These are phyloP conservation scores for Russula lepida DNA, from an alignment of 768 basidiomycete species.

Conservation along the genomic window DNA sequence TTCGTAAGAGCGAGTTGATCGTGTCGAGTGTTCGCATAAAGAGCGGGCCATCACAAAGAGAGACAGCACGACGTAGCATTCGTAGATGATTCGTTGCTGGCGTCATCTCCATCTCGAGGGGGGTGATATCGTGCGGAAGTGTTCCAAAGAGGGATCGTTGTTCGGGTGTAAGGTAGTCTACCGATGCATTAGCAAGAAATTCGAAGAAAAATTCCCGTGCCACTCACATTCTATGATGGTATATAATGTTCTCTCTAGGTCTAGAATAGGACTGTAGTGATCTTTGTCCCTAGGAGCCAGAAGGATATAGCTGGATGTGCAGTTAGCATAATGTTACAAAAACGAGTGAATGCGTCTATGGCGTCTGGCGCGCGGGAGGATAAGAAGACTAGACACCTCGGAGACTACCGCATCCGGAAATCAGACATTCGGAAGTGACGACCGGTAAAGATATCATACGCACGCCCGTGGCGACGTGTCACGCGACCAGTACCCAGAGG, in stretches of 20 bases:
- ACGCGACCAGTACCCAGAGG: neutral
- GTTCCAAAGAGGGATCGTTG: slow-evolving; percentile 63
- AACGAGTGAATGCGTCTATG: slow-evolving; percentile 1
- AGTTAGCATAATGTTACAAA: neutral
- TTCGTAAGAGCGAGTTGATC: slow-evolving; percentile 54
- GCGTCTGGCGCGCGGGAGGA: neutral
- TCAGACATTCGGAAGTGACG: neutral
- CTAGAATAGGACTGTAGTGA: slow-evolving; percentile 80
- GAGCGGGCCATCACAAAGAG: slow-evolving; percentile 60
- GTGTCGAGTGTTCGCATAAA: slow-evolving; percentile 54
- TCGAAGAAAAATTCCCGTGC: neutral
- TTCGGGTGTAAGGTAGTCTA: slow-evolving; percentile 59
- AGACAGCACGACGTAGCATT: slow-evolving; percentile 59
- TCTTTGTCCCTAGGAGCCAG: slow-evolving; percentile 78
- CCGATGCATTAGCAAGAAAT: neutral
- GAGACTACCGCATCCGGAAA: neutral
- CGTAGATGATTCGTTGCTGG: slow-evolving; percentile 36
- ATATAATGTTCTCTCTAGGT: slow-evolving; percentile 61
- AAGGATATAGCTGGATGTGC: slow-evolving; percentile 52
- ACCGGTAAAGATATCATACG: neutral
- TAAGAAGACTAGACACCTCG: neutral
- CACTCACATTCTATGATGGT: slow-evolving; percentile 55
- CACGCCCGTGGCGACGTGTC: neutral
- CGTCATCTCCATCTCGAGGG: slow-evolving; percentile 20
- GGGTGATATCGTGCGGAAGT: slow-evolving; percentile 38